Evolutionary conservation across 2,329 filamentous ascomycete genomes (phyloP), one percentile per base, ranked within the genome.

Genomic region (Ceratocystis destructans): DNA sequence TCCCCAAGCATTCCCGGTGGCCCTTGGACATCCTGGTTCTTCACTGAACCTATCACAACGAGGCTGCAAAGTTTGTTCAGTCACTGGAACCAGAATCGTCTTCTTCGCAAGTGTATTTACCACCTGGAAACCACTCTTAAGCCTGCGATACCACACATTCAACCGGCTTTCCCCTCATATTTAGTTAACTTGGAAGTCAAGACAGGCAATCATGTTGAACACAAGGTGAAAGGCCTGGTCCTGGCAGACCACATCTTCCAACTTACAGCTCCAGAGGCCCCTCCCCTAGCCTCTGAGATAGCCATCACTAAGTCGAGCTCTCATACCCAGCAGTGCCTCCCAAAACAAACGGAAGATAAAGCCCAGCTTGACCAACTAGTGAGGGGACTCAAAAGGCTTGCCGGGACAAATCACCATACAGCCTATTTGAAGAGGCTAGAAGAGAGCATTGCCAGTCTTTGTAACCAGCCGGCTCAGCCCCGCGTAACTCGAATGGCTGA

Each of bases 391-490:
- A 59, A 59, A n/a, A 25, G 6, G 5, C 28, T 55, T 5, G 44
- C 59, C 1, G 8, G 31, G 50, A 62, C 31, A 5, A 20, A 33
- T 15, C 59, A 66, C 25, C 65, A 66, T 8, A 17, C 17, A 6
- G 65, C 45, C 8, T 66, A 66, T 25, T 25, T 66, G 33, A 20
- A 62, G 8, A 50, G 62, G 25, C 25, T 66, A 3, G 31, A 57
- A 28, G 46, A 62, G 5, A 66, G 65, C 3, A 17, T 33, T 22
- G n/a, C 28, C 8, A 37, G 55, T 7, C 55, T 59, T 3, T 33
- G 15, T 4, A 8, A 5, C 28, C 28, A 15, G 15, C 31, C 28
- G 17, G 25, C 5, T 3, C 1, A 8, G 55, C 17, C 28, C 33
- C 8, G 17, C 3, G n/a, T 20, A 1, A 59, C 28, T 4, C 55